A percentile compares a stretch with the other conserved stretches of the same genome.
phyloP scores from a whole-genome alignment of 2,329 filamentous ascomycete species.

The Venturia asperata region DNA sequence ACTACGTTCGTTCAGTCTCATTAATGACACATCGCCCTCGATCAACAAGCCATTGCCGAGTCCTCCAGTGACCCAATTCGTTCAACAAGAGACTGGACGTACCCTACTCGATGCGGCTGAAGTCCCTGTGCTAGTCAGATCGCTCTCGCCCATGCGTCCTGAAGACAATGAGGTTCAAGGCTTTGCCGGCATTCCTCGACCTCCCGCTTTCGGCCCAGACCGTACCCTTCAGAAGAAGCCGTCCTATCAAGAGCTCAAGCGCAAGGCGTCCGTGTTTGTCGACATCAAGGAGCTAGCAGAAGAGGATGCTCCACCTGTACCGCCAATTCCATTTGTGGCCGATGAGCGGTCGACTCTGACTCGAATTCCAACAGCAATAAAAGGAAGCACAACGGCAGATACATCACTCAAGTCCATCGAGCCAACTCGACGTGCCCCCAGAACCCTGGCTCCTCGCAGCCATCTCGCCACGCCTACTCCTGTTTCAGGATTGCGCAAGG shows the following conservation, averaged over 20 bases:
- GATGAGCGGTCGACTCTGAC: not conserved
- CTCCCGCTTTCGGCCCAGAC: not conserved
- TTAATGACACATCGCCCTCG: not conserved
- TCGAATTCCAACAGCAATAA: not conserved
- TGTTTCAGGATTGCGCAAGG: not conserved
- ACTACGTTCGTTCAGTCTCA: not conserved
- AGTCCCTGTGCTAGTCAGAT: not conserved
- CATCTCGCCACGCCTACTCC: not conserved
- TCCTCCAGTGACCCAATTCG: not conserved
- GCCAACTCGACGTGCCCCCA: too few species aligned
- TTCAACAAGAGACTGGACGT: not conserved
- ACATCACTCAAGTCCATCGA: too few species aligned
- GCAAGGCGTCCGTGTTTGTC: not conserved
- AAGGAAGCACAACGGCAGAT: too few species aligned
- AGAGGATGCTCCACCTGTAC: not conserved
- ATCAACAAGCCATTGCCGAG: not conserved
- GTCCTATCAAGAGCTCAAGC: conserved; percentile 4
- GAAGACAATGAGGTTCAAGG: not conserved
- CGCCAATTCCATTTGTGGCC: not conserved
- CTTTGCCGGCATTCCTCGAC: not conserved
- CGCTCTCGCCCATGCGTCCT: not conserved
- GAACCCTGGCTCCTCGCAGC: not conserved
- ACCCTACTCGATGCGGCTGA: conserved; percentile 1
- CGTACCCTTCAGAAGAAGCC: not conserved
- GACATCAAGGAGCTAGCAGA: not conserved